Conservation (phyloP, 768 basidiomycete species). For the Lactarius psammicola region DNA sequence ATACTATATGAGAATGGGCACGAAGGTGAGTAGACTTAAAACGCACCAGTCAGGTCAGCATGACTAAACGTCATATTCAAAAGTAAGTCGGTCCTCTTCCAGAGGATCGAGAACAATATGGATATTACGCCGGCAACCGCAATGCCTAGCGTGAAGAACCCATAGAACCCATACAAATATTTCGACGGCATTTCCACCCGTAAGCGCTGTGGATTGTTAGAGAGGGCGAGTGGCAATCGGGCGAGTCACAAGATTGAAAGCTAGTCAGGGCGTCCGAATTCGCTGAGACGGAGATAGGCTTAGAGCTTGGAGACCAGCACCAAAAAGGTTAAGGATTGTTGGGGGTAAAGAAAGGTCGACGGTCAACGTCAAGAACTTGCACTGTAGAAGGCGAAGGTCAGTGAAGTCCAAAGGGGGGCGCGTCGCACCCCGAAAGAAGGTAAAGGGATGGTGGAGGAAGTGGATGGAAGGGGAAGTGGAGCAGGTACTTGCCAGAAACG, state of each 20-base stretch:
- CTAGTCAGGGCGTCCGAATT: neutral
- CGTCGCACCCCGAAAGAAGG: constrained; percentile 27
- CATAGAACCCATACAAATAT: constrained; percentile 69
- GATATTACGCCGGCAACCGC: constrained; percentile 66
- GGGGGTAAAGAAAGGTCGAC: constrained; percentile 16
- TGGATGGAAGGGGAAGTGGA: constrained; percentile 27
- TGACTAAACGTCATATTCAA: constrained; percentile 67
- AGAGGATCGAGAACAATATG: constrained; percentile 67
- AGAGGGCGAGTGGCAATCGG: neutral
- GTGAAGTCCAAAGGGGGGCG: constrained; percentile 28
- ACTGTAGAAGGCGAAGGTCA: constrained; percentile 37
- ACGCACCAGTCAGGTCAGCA: constrained; percentile 59
- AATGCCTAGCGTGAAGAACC: constrained; percentile 64
- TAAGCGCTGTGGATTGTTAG: neutral
- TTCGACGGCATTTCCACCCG: constrained; percentile 70
- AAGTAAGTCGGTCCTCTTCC: constrained; percentile 65
- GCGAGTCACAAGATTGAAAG: neutral
- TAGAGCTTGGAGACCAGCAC: constrained; percentile 23
- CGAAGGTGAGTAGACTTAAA: neutral
- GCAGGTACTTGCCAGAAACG: constrained; percentile 20
- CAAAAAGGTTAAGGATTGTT: constrained; percentile 3
- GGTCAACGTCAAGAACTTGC: constrained; percentile 25
- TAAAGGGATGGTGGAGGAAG: constrained; percentile 35
- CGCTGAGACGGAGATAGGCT: constrained; percentile 1
- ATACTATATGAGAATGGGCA: neutral